phyloP scores from a whole-genome alignment of 345 rosid species.

The Diplotaxis tenuifolia region DNA sequence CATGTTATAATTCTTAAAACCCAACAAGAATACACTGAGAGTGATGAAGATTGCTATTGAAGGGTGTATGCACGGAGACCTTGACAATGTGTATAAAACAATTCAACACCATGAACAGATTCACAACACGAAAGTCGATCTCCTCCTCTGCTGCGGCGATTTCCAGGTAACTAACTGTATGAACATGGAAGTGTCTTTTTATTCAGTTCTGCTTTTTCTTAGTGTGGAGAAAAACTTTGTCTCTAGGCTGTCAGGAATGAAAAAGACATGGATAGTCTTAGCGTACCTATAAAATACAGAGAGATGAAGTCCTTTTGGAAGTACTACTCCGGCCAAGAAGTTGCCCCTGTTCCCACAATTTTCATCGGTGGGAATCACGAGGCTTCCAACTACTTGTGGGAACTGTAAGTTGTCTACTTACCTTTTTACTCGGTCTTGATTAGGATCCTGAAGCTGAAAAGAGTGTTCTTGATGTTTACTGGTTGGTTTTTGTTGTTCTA shows the following conservation, averaged over 20 bases:
- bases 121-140: slow-evolving; percentile 69
- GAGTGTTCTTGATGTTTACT: slow-evolving; percentile 5
- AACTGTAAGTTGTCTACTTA: slow-evolving; percentile 50
- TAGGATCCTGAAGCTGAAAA: neutral
- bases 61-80: slow-evolving; percentile 98
- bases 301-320: slow-evolving; percentile 94
- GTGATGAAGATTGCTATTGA: slow-evolving; percentile 89
- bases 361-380: slow-evolving; percentile 98
- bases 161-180: slow-evolving; percentile 52
- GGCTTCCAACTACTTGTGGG: slow-evolving; percentile 96
- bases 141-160: slow-evolving; percentile 94
- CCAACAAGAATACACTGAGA: neutral
- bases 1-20: no score
- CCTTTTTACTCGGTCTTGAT: neutral
- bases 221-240: neutral
- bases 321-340: slow-evolving; percentile 72
- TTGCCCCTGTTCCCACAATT: slow-evolving; percentile 85
- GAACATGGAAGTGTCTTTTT: neutral
- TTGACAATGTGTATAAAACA: slow-evolving; percentile 77
- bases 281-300: slow-evolving; percentile 65
- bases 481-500: slow-evolving; percentile 27
- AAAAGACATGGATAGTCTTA: slow-evolving; percentile 78
- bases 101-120: slow-evolving; percentile 51
- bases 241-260: slow-evolving; percentile 76
- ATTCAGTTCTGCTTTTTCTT: neutral